phyloP scores from a whole-genome alignment of 140 eudicot species.

The Senecio squalidus region DNA sequence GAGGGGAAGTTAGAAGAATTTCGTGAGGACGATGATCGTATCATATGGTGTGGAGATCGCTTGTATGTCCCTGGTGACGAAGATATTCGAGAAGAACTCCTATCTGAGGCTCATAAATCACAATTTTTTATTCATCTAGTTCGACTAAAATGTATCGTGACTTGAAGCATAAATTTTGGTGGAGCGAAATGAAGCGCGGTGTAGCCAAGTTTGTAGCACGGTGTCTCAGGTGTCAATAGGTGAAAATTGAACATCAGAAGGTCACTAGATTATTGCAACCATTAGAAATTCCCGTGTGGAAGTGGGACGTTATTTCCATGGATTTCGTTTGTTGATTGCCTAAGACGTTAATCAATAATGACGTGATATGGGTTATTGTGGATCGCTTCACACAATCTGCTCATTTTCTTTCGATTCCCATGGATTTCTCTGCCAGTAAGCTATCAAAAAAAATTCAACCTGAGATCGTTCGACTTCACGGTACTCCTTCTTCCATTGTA shows the following conservation, averaged over 20 bases:
- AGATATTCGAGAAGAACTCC: no score
- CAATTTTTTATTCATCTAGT: background rate
- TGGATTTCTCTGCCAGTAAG: background rate
- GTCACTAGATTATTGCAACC: background rate
- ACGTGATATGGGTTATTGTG: background rate
- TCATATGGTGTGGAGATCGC: no score
- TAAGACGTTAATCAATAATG: background rate
- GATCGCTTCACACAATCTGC: background rate
- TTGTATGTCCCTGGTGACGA: no score
- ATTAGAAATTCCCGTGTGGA: background rate
- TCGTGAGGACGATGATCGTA: no score
- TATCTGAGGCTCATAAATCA: no score
- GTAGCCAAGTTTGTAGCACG: background rate
- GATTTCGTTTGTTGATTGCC: background rate
- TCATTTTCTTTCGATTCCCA: background rate
- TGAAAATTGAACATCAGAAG: background rate
- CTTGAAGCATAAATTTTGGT: background rate
- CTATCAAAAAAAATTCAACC: background rate
- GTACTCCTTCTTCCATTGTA: no score
- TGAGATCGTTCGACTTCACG: no score
- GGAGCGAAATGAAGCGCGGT: background rate
- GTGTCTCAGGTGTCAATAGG: background rate
- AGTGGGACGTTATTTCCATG: background rate
- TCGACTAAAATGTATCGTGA: background rate
- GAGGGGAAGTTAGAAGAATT: no score